A percentile compares a stretch with the other conserved stretches of the same genome.
Evolutionary conservation across 1,284 basidiomycete species (phyloP).

Genomic region (Microbotryum violaceum): DNA sequence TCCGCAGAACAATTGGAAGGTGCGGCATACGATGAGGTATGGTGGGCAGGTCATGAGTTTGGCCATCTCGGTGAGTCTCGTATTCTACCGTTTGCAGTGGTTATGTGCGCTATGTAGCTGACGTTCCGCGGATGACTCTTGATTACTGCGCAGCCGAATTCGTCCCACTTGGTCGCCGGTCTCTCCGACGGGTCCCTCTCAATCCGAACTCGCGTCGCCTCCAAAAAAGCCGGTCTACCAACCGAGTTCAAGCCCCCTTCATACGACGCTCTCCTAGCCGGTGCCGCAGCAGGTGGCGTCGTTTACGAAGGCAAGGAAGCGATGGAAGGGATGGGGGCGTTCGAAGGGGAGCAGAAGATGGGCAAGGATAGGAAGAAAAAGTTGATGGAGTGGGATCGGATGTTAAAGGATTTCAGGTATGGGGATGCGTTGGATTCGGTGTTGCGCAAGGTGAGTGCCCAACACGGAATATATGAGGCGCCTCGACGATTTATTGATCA

Average conservation of each 20-base stretch:
- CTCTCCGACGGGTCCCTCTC: slow-evolving; percentile 96
- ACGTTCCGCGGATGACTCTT: neutral
- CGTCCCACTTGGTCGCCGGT: slow-evolving; percentile 89
- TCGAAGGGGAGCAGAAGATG: slow-evolving; percentile 28
- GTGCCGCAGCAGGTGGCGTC: slow-evolving; percentile 25
- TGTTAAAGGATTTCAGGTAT: slow-evolving; percentile 90
- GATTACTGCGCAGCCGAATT: slow-evolving; percentile 63
- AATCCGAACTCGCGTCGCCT: slow-evolving; percentile 32
- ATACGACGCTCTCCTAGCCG: slow-evolving; percentile 27
- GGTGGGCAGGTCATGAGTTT: slow-evolving; percentile 84
- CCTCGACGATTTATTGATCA: neutral
- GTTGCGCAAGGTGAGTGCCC: slow-evolving; percentile 59
- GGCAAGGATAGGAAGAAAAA: slow-evolving; percentile 58
- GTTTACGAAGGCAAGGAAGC: slow-evolving; percentile 25
- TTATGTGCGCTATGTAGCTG: slow-evolving; percentile 6
- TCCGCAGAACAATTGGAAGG: slow-evolving; percentile 75
- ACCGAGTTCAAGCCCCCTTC: slow-evolving; percentile 21
- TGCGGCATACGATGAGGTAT: slow-evolving; percentile 98
- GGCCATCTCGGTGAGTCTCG: slow-evolving; percentile 69
- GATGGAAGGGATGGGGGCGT: slow-evolving; percentile 29
- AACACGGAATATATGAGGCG: neutral
- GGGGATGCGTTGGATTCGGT: slow-evolving; percentile 87
- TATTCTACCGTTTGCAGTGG: slow-evolving; percentile 1
- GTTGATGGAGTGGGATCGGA: slow-evolving; percentile 78
- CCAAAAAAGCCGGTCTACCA: slow-evolving; percentile 21